These are phyloP conservation scores for Alternaria sp. DNA, from an alignment of 2,329 filamentous ascomycete genomes.

Conservation along the genomic window DNA sequence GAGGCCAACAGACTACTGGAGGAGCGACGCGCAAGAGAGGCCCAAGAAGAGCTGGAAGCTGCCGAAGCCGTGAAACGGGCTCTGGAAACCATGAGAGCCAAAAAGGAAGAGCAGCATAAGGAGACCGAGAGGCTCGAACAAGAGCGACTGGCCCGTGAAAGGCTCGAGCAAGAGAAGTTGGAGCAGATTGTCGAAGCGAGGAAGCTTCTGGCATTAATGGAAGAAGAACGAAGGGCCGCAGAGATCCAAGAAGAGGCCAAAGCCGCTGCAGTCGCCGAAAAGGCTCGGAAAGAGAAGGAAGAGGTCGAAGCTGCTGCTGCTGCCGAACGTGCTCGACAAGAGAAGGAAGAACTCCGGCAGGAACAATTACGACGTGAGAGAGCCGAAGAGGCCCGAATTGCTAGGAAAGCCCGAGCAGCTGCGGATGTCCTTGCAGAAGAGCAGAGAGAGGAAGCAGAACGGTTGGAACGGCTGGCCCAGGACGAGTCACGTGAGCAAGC, in stretches of 20 bases:
- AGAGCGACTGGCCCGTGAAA: conserved; percentile 4
- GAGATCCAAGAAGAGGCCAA: conserved; percentile 10
- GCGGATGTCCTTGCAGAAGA: conserved; percentile 1
- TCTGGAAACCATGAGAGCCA: not conserved
- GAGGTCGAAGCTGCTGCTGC: conserved; percentile 4
- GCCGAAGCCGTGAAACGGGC: conserved; percentile 2
- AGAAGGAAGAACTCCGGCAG: not conserved
- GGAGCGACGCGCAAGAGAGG: not conserved
- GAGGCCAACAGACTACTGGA: conserved; percentile 3
- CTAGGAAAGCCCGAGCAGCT: conserved; percentile 10
- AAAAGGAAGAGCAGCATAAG: not conserved
- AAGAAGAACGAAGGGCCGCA: conserved; percentile 6
- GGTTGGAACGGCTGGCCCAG: conserved; percentile 4
- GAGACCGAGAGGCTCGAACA: conserved; percentile 5
- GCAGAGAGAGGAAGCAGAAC: conserved; percentile 8
- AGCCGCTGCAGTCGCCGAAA: conserved; percentile 6
- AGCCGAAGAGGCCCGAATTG: conserved; percentile 7
- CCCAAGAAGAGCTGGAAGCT: conserved; percentile 7
- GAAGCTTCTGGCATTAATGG: conserved; percentile 11
- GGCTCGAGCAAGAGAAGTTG: conserved; percentile 11
- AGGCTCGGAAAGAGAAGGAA: conserved; percentile 8
- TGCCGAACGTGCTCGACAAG: conserved; percentile 2
- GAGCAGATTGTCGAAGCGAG: conserved; percentile 12
- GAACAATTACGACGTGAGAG: conserved; percentile 10
- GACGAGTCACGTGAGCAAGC: conserved; percentile 12